Evolutionary conservation across 495 filamentous ascomycete species (phyloP), one percentile per base, ranked within the genome.

Genomic region (Aspergillus hancockii): DNA sequence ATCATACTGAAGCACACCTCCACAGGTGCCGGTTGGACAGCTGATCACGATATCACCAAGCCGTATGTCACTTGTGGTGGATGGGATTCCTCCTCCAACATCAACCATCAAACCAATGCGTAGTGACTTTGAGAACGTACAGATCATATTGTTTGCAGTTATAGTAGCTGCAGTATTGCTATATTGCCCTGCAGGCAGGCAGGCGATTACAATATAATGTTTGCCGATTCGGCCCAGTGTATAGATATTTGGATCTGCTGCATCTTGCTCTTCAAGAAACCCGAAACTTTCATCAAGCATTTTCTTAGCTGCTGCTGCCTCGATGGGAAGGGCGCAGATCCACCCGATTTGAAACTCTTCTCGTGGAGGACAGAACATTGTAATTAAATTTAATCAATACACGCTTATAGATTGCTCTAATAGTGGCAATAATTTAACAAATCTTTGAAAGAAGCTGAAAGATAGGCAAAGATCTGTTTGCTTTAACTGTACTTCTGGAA

Each of bases 281-380:
- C 61, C 62, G 61, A 82, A 74, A 10, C 70, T 56, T 57, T 78
- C 73, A 57, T 87, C 81, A 2, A 85, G 72, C 62, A 81, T 75
- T 18, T 66, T 66, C 25, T 41, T 47, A 2, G 76, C 81, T 0
- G 81, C 81, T n/a, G 75, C 67, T 6, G 63, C 53, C 61, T 85
- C 81, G 14, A 64, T 58, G 8, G 63, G 54, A 5, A 84, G 62
- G 1, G 79, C 75, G 60, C 74, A 82, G 32, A 84, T 76, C 77
- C 77, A 82, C 30, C 75, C 81, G 9, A 85, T 70, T 2, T 70
- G 77, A 58, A 81, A 85, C 16, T 72, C 67, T 49, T 75, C 68
- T 25, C 52, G 60, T 38, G 57, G 30, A 13, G 58, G 60, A 55
- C 25, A 49, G 81, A 82, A 32, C 58, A 60, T 55, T 38, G 13